Evolutionary conservation across 2,329 filamentous ascomycete genomes (phyloP).

Genomic region (Coniochaeta ligniaria): DNA sequence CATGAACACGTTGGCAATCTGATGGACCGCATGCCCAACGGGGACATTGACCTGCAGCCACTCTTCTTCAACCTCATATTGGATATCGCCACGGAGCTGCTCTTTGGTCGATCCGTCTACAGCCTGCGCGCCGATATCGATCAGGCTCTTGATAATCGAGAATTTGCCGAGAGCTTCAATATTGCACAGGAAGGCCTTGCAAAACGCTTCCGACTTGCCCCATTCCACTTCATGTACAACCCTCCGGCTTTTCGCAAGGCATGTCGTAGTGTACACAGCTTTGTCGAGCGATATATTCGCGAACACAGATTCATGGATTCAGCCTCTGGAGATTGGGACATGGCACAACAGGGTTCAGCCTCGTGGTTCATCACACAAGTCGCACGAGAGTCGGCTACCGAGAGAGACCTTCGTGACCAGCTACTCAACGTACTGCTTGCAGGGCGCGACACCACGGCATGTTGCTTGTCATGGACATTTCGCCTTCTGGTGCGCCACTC

Average conservation of each 20-base stretch:
- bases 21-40: slow-evolving; percentile 13
- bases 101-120: slow-evolving; percentile 42
- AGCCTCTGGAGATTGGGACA: background rate
- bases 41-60: slow-evolving; percentile 39
- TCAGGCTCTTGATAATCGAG: slow-evolving; percentile 9
- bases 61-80: slow-evolving; percentile 50
- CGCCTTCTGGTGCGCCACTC: slow-evolving; percentile 16
- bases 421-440: slow-evolving; percentile 15
- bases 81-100: slow-evolving; percentile 48
- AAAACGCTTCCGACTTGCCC: slow-evolving; percentile 18
- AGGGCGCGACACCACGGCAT: slow-evolving; percentile 16
- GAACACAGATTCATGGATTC: slow-evolving; percentile 6
- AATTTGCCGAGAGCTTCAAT: slow-evolving; percentile 28
- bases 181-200: slow-evolving; percentile 23
- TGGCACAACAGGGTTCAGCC: background rate
- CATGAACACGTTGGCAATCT: slow-evolving; percentile 17
- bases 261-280: slow-evolving; percentile 9
- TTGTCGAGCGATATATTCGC: slow-evolving; percentile 12
- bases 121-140: slow-evolving; percentile 11
- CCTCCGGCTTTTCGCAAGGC: slow-evolving; percentile 19
- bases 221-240: slow-evolving; percentile 16
- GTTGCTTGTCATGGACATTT: slow-evolving; percentile 16
- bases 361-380: slow-evolving; percentile 6
- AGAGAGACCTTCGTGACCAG: slow-evolving; percentile 13
- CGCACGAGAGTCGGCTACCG: slow-evolving; percentile 5